A percentile compares a stretch with the other conserved stretches of the same genome.
phyloP scores from a whole-genome alignment of 306 rosid genomes.

The Rosa persica region DNA sequence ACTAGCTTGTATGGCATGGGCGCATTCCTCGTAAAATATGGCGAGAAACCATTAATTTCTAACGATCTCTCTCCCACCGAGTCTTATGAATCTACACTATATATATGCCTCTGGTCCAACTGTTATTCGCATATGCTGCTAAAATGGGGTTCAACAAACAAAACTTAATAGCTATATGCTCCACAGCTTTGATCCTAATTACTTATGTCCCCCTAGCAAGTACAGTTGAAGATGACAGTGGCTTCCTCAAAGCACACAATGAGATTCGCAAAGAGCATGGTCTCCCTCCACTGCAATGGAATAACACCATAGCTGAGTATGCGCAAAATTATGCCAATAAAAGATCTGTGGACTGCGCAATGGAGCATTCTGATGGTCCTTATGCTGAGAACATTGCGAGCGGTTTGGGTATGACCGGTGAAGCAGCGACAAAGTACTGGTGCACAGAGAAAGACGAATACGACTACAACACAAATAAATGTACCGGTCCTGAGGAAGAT shows the following conservation, averaged over 20 bases:
- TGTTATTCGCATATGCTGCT: neutral
- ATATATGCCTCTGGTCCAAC: neutral
- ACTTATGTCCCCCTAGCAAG: too few species aligned
- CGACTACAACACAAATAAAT: conserved; percentile 33
- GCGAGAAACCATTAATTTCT: too few species aligned
- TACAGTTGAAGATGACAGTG: too few species aligned
- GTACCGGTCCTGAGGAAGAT: conserved; percentile 30
- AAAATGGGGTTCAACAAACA: neutral
- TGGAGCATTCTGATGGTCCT: conserved; percentile 52
- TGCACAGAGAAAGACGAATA: conserved; percentile 42
- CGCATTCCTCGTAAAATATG: too few species aligned
- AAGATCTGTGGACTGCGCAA: conserved; percentile 25
- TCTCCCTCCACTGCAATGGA: conserved; percentile 8
- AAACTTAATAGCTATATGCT: neutral
- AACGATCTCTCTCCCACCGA: too few species aligned
- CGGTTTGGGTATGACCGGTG: conserved; percentile 33
- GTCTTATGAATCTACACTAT: too few species aligned
- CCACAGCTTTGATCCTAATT: neutral
- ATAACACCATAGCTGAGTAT: conserved; percentile 27
- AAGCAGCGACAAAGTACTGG: conserved; percentile 49
- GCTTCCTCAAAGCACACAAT: too few species aligned
- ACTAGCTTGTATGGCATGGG: too few species aligned
- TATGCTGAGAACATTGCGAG: conserved; percentile 54
- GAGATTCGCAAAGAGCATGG: conserved; percentile 10
- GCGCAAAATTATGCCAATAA: conserved; percentile 44